Percentiles rank a stretch among this genome's conserved stretches.
Conservation (phyloP, 78 protist genomes). For the Tieghemostelium lacteum region DNA sequence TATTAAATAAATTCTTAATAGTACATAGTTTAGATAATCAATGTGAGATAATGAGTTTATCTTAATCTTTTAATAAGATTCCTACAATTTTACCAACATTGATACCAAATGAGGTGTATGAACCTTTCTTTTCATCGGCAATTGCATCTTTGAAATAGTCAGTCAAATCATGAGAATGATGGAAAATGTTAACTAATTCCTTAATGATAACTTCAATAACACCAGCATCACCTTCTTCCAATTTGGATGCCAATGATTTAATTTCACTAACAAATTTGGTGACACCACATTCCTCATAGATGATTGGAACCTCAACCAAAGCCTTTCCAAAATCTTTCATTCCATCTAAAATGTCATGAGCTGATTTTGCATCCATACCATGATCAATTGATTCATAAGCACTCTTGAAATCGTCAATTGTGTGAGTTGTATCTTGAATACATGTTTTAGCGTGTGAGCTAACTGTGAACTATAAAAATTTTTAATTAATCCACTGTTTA, state of each 20-base stretch:
- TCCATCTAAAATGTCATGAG: background rate
- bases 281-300: constrained; percentile 41
- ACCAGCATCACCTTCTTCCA: constrained; percentile 17
- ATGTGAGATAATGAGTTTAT: background rate
- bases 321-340: constrained; percentile 23
- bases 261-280: constrained; percentile 30
- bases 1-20: background rate
- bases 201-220: constrained; percentile 16
- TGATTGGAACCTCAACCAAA: constrained; percentile 3
- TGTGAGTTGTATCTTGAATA: background rate
- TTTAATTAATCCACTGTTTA: background rate
- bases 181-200: constrained; percentile 59
- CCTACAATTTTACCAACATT: constrained; percentile 24
- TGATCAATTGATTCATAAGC: background rate
- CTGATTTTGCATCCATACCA: constrained; percentile 4
- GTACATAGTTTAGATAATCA: background rate
- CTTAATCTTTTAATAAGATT: background rate
- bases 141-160: constrained; percentile 39
- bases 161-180: constrained; percentile 38
- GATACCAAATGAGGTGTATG: constrained; percentile 22
- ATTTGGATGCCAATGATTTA: background rate
- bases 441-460: constrained; percentile 11
- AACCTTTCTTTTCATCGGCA: constrained; percentile 3
- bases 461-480: background rate
- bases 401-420: background rate